Percentiles rank a stretch among this genome's conserved stretches.
These are phyloP conservation scores for Citrus reticulata DNA, from an alignment of 345 rosid genomes.

Conservation along the genomic window DNA sequence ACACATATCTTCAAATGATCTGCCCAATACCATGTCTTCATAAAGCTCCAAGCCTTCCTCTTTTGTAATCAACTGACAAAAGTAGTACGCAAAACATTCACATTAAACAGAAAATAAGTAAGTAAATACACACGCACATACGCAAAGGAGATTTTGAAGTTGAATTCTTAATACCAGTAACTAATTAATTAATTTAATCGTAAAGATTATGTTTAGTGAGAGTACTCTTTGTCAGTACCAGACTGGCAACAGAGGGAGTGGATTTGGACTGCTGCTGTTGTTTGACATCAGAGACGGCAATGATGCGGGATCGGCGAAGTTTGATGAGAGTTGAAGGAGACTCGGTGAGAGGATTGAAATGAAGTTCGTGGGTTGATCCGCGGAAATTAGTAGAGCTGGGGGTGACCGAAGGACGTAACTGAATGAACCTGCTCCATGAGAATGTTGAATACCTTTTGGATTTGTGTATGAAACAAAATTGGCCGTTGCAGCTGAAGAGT, in stretches of 20 bases:
- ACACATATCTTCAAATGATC: constrained; percentile 63
- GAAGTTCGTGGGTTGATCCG: constrained; percentile 4
- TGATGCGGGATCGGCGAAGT: neutral
- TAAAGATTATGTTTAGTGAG: neutral
- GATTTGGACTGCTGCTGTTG: neutral
- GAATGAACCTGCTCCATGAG: neutral
- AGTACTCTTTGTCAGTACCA: neutral
- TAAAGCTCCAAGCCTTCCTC: constrained; percentile 50
- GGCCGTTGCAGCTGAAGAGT: too few relatives aligned
- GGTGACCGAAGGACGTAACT: neutral
- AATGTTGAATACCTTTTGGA: neutral
- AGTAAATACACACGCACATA: neutral
- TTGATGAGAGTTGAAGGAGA: neutral
- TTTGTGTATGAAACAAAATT: neutral
- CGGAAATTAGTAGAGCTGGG: neutral
- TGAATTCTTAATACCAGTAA: neutral
- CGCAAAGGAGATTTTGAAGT: neutral
- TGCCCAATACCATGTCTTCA: constrained; percentile 56
- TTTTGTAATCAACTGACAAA: constrained; percentile 42
- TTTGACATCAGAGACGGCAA: constrained; percentile 13
- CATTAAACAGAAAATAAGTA: too few relatives aligned
- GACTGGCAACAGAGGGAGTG: neutral
- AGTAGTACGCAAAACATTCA: neutral
- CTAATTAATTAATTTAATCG: too few relatives aligned
- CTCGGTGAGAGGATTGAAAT: neutral